phyloP scores from a whole-genome alignment of 768 basidiomycete species.

The Termitomyces sp. region DNA sequence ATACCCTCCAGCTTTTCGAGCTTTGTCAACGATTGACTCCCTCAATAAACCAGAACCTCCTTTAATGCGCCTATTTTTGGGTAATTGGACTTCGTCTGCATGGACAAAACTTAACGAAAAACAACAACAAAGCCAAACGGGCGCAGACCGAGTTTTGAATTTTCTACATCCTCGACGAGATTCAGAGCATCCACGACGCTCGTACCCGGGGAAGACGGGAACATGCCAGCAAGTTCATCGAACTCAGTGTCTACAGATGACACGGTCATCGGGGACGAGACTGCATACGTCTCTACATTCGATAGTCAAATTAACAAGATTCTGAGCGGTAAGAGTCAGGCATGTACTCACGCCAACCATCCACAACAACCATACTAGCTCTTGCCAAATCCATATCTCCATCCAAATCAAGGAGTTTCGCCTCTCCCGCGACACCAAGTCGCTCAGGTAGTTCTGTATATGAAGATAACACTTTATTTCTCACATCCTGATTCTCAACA shows the following conservation, averaged over 20 bases:
- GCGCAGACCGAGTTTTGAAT: conserved; percentile 44
- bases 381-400: conserved; percentile 23
- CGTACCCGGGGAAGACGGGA: conserved; percentile 41
- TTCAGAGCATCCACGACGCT: conserved; percentile 26
- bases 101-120: not conserved
- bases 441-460: conserved; percentile 36
- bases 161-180: conserved; percentile 28
- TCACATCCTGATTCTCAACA: not conserved
- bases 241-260: conserved; percentile 37
- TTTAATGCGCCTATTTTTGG: conserved; percentile 44
- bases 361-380: conserved; percentile 51
- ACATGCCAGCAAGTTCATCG: conserved; percentile 43
- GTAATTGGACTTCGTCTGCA: conserved; percentile 48
- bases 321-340: not conserved
- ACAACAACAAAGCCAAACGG: not conserved
- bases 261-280: conserved; percentile 37
- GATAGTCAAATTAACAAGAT: not conserved
- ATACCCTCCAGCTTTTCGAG: conserved; percentile 11
- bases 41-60: conserved; percentile 19
- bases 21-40: conserved; percentile 8
- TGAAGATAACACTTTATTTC: conserved; percentile 2
- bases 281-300: conserved; percentile 28
- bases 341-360: conserved; percentile 57
- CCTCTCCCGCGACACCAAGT: conserved; percentile 9
- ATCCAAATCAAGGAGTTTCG: conserved; percentile 14